These are phyloP conservation scores for Coniella vitis DNA, from an alignment of 2,329 filamentous ascomycete species.

Conservation along the genomic window DNA sequence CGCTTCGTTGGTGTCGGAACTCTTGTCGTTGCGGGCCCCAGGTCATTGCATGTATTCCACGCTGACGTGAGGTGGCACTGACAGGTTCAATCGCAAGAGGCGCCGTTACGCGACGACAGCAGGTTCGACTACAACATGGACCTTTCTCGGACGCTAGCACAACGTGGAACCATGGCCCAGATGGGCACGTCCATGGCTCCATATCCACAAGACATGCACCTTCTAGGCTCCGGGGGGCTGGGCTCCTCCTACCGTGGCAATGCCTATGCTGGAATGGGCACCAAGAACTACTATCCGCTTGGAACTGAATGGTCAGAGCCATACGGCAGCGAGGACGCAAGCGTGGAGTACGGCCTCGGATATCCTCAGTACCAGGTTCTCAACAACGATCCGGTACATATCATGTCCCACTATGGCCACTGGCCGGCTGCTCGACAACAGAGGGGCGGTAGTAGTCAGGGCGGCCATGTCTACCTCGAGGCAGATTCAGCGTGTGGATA, in stretches of 20 bases:
- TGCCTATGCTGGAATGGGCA: constrained; percentile 5
- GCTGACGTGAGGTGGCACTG: constrained; percentile 2
- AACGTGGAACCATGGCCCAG: constrained; percentile 22
- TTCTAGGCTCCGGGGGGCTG: constrained; percentile 26
- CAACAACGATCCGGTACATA: constrained; percentile 26
- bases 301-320: constrained; percentile 28
- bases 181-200: constrained; percentile 23
- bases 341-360: constrained; percentile 31
- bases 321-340: constrained; percentile 29
- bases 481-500: constrained; percentile 29
- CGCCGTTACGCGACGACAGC: constrained; percentile 26
- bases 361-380: constrained; percentile 30
- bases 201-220: constrained; percentile 28
- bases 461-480: constrained; percentile 29
- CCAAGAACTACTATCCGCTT: constrained; percentile 25
- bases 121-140: constrained; percentile 32
- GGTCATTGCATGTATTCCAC: background rate
- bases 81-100: constrained; percentile 34
- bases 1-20: background rate
- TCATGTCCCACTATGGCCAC: constrained; percentile 25
- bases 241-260: constrained; percentile 28
- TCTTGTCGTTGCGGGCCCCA: background rate
- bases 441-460: constrained; percentile 5
- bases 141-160: constrained; percentile 28
- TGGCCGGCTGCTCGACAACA: constrained; percentile 12